phyloP scores from a whole-genome alignment of 192 early-diverging fungal genomes.

The Linnemannia hyalina region DNA sequence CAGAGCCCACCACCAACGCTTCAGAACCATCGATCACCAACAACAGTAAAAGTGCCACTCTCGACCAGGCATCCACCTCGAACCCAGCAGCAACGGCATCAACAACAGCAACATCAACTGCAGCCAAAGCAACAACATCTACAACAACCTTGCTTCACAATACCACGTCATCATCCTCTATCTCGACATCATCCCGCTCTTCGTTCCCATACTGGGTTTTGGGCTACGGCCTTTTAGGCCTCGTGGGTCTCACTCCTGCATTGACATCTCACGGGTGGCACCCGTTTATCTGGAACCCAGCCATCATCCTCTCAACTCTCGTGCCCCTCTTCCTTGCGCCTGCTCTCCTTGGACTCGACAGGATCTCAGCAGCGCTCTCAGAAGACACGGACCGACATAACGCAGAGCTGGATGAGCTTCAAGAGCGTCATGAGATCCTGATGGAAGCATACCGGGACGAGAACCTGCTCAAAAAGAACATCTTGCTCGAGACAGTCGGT shows the following conservation, averaged over 20 bases:
- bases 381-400: constrained; percentile 15
- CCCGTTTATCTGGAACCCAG: constrained; percentile 15
- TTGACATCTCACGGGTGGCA: background rate
- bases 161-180: background rate
- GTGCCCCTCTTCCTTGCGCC: constrained; percentile 31
- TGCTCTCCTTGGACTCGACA: constrained; percentile 22
- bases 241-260: constrained; percentile 13
- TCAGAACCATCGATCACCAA: background rate
- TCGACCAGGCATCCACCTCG: background rate
- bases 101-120: background rate
- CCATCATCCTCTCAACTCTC: constrained; percentile 23
- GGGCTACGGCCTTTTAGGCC: constrained; percentile 38
- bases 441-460: constrained; percentile 41
- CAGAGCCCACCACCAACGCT: constrained; percentile 9
- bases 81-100: background rate
- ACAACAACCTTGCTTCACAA: background rate
- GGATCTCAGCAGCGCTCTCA: constrained; percentile 21
- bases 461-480: constrained; percentile 29
- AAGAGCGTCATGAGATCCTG: constrained; percentile 26
- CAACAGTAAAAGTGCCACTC: background rate
- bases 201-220: constrained; percentile 30
- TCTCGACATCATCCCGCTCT: background rate
- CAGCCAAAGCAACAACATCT: background rate
- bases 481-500: constrained; percentile 55
- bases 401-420: constrained; percentile 26